A percentile compares a stretch with the other conserved stretches of the same genome.
These are phyloP conservation scores for Quercus variabilis DNA, from an alignment of 306 rosid species.

Conservation along the genomic window DNA sequence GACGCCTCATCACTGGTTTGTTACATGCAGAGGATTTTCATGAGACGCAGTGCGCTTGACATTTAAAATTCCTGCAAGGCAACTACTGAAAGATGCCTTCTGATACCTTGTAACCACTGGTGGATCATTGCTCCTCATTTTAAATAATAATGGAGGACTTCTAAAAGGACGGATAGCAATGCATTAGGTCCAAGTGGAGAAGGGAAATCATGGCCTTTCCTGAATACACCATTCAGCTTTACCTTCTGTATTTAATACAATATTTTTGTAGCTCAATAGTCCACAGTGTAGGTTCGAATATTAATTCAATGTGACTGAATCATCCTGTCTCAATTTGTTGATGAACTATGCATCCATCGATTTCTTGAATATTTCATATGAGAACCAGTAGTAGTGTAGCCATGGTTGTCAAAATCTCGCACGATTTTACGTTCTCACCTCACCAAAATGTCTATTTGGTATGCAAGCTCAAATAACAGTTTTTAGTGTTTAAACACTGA, in stretches of 20 bases:
- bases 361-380: neutral
- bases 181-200: constrained; percentile 23
- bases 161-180: constrained; percentile 29
- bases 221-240: constrained; percentile 17
- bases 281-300: constrained; percentile 29
- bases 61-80: neutral
- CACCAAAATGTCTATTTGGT: no score
- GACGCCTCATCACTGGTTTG: constrained; percentile 51
- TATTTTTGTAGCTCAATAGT: constrained; percentile 35
- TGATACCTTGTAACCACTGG: constrained; percentile 21
- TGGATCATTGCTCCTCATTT: constrained; percentile 7
- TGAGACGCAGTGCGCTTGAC: constrained; percentile 53
- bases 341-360: neutral
- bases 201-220: constrained; percentile 24
- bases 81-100: constrained; percentile 11
- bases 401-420: neutral
- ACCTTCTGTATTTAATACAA: constrained; percentile 21
- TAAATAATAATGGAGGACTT: constrained; percentile 14
- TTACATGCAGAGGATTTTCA: constrained; percentile 52
- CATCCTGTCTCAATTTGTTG: constrained; percentile 5
- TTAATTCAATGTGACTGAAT: constrained; percentile 20
- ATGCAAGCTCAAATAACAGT: no score
- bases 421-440: rapidly evolving
- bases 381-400: neutral
- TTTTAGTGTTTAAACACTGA: no score